Conservation (phyloP, 176 grass and related monocot genomes). For the Aechmea fasciata region DNA sequence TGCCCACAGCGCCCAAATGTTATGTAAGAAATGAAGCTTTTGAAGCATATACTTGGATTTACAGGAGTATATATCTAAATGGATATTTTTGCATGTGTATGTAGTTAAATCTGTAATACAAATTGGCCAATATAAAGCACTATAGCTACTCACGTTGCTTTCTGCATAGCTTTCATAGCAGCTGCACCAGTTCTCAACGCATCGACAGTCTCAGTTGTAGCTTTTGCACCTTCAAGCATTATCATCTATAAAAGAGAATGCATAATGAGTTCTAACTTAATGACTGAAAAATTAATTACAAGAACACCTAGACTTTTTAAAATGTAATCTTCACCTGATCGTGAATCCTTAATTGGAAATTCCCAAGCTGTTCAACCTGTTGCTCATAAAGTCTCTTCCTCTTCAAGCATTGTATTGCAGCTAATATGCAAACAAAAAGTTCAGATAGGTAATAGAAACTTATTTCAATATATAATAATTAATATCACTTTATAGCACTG, state of each 20-base stretch:
- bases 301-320: background rate
- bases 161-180: slow-evolving; percentile 93
- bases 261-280: background rate
- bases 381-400: slow-evolving; percentile 95
- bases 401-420: slow-evolving; percentile 97
- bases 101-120: background rate
- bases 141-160: slow-evolving; percentile 58
- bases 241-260: slow-evolving; percentile 65
- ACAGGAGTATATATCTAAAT: background rate
- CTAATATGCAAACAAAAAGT: slow-evolving; percentile 16
- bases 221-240: slow-evolving; percentile 94
- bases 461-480: background rate
- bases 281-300: background rate
- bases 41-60: too few species aligned
- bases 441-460: background rate
- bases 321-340: slow-evolving; percentile 53
- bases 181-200: slow-evolving; percentile 90
- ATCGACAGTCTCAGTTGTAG: slow-evolving; percentile 95
- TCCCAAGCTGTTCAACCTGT: slow-evolving; percentile 94
- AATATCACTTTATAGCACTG: background rate
- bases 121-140: slow-evolving; percentile 15
- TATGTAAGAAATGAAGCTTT: too few species aligned
- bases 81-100: background rate
- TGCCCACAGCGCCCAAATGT: too few species aligned
- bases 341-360: slow-evolving; percentile 98